Base-by-base conservation (phyloP, 257 asterid species). In the Prunella vulgaris region DNA sequence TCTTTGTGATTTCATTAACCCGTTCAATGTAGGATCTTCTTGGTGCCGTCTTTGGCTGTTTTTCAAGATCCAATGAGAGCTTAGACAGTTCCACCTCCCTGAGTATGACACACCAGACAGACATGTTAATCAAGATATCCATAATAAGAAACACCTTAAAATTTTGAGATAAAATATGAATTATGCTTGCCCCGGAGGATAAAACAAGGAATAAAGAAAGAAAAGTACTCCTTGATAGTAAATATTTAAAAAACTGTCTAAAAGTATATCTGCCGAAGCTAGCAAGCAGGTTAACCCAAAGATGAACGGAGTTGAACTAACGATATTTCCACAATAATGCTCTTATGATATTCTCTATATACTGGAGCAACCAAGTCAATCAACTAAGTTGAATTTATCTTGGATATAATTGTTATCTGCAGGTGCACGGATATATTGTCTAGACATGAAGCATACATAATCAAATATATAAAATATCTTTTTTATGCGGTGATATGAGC, bases 1-100 rank as follows among this genome's bases (percentile, higher is more conserved):
- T 91, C 80, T 87, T 88, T n/a, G 96, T 87, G 79, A 88, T 87
- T 84, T 88, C 96, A 68, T 75, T 84, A 59, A 88, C 80, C 68
- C 90, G 86, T 68, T 85, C 84, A 59, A 88, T 77, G 76, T 85
- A 82, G 46, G 93, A 84, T 74, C 76, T 74, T 63, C 93, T 78
- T 0, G 84, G 78, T 63, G 84, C 83, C 73, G 80, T 24, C 61
- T 85, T 83, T 20, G 88, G 86, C 74, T 81, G 89, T 63, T 83
- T 83, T 66, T 76, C 84, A 5, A 88, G 82, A 75, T 89, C 90
- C 35, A 81, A 79, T 10, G 85, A 64, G 61, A 89, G 85, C 77
- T 71, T 76, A 30, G 61, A 63, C 60, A 84, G 68, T 75, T 85
- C 84, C 52, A 79, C 94, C 70, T 89, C 90, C 82, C 96, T 92